phyloP scores from a whole-genome alignment of 495 filamentous ascomycete genomes.

The Hypoxylon rickii region DNA sequence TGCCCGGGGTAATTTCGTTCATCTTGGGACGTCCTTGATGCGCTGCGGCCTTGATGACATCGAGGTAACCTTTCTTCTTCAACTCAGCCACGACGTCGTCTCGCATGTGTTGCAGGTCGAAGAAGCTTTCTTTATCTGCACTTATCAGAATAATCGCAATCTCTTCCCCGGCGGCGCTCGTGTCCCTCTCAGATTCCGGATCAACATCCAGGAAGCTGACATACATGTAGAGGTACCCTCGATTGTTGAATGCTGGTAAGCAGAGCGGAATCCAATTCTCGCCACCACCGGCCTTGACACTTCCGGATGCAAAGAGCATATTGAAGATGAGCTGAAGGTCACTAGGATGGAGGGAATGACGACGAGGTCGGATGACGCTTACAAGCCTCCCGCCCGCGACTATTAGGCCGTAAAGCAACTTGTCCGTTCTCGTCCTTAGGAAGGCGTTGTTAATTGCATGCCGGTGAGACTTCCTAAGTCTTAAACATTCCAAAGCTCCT shows the following conservation, averaged over 20 bases:
- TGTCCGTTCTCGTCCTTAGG: conserved; percentile 71
- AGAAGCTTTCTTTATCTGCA: conserved; percentile 90
- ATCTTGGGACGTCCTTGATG: conserved; percentile 67
- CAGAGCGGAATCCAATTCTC: conserved; percentile 99
- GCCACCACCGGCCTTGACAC: conserved; percentile 81
- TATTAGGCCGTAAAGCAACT: conserved; percentile 88
- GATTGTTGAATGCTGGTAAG: conserved; percentile 95
- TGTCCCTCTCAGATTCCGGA: conserved; percentile 21
- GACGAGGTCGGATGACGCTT: conserved; percentile 89
- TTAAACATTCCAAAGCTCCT: conserved; percentile 88
- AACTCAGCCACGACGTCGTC: conserved; percentile 76
- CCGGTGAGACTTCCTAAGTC: conserved; percentile 83
- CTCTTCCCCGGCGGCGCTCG: conserved; percentile 57
- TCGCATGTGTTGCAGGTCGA: conserved; percentile 83
- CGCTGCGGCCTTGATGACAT: conserved; percentile 73
- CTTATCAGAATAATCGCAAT: conserved; percentile 93
- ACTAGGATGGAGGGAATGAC: conserved; percentile 93
- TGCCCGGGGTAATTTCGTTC: conserved; percentile 77
- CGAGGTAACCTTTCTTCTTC: conserved; percentile 73
- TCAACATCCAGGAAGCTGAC: conserved; percentile 82
- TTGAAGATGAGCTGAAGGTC: conserved; percentile 97
- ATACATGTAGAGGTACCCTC: conserved; percentile 98
- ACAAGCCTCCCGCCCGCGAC: conserved; percentile 94
- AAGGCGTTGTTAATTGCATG: conserved; percentile 84
- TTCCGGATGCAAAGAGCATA: conserved; percentile 96